Evolutionary conservation across 2,329 filamentous ascomycete species (phyloP), one percentile per base, ranked within the genome.

Genomic region (Cytospora mali): DNA sequence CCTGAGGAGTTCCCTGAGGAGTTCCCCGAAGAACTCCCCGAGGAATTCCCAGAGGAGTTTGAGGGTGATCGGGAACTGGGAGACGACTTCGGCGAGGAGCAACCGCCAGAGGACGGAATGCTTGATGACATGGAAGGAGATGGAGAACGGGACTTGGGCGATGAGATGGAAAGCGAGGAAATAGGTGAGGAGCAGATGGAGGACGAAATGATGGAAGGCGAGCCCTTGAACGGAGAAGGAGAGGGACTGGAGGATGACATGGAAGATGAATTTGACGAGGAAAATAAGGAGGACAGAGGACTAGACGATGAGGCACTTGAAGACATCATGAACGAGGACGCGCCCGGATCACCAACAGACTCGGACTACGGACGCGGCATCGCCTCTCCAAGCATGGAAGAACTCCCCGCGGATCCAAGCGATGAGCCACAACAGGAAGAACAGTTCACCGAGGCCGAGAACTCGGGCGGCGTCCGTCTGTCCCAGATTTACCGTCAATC

Each of bases 401-500:
- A 57, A 23, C 21, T 29, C 11, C 46, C 33, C 13, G 39, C 27
- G n/a, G 60, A 29, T 11, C 28, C n/a, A 18, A 21, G 23, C 29
- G 50, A 53, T 6, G 48, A 62, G 21, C 31, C 11, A 11, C 54
- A n/a, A 31, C 18, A 2, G 4, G 46, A 62, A 9, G 31, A 33
- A 21, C 25, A 57, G 11, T 11, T 48, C 27, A 33, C 35, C 10
- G 60, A 52, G 21, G 29, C 54, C 10, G 33, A 48, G n/a, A 31
- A 39, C 46, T 28, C 53, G 3, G 48, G n/a, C 33, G 21, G 23
- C 25, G 54, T 62, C 31, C 60, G 60, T 23, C n/a, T 62, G 27
- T 62, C 60, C 28, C 54, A 56, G 21, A 33, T 62, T n/a, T 62
- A 62, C 54, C 31, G 27, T 14, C 33, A 62, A 31, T 42, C 53